Evolutionary conservation across 179 eudicot genomes (phyloP).

Genomic region (Spinacia oleracea): DNA sequence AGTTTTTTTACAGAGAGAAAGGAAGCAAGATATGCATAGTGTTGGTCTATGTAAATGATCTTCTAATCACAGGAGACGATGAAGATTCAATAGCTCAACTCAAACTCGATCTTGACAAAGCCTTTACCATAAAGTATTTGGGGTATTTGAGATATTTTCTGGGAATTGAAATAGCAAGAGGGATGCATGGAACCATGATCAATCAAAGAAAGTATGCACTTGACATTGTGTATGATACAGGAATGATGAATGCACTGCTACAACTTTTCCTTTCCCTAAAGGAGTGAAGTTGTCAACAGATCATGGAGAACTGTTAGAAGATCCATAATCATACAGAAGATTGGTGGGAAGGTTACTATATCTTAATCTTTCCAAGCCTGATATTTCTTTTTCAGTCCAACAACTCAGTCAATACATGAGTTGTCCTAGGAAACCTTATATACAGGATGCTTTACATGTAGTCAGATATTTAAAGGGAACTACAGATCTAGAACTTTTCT

Average conservation of each 20-base stretch:
- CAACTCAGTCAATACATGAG: background rate
- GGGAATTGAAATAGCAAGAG: background rate
- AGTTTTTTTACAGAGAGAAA: too few species aligned
- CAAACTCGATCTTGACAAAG: background rate
- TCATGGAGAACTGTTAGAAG: background rate
- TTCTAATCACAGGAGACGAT: background rate
- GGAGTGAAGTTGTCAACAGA: background rate
- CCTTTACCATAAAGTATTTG: background rate
- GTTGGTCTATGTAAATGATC: background rate
- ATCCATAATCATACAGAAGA: background rate
- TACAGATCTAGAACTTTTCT: background rate
- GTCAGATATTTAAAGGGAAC: background rate
- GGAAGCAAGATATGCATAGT: background rate
- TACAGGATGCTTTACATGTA: background rate
- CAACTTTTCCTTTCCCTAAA: background rate
- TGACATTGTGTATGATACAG: background rate
- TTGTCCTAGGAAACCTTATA: background rate
- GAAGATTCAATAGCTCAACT: too few species aligned
- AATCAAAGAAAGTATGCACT: background rate
- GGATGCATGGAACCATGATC: background rate
- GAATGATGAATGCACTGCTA: background rate
- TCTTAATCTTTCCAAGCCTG: background rate
- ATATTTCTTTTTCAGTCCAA: background rate
- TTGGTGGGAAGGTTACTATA: background rate
- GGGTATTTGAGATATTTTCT: background rate